These are phyloP conservation scores for Peronospora destructor DNA, from an alignment of 352 stramenopile genomes.

Conservation along the genomic window DNA sequence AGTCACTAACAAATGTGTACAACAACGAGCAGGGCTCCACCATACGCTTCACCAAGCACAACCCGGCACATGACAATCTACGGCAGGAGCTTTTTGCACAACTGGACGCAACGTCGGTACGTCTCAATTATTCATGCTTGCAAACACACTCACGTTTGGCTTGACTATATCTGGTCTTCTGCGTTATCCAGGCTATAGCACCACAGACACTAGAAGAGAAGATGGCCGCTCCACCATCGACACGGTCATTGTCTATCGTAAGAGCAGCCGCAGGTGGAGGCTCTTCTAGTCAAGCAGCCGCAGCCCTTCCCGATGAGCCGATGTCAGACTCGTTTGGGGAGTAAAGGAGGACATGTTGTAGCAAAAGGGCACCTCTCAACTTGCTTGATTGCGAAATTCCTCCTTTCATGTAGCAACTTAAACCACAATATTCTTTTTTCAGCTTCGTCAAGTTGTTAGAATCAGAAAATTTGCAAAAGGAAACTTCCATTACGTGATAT, in stretches of 20 bases:
- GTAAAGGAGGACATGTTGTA: slow-evolving; percentile 7
- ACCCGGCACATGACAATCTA: slow-evolving; percentile 71
- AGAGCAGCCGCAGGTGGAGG: slow-evolving; percentile 31
- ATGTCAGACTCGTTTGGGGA: slow-evolving; percentile 31
- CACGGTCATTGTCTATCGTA: slow-evolving; percentile 35
- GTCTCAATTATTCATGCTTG: background rate
- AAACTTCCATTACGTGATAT: slow-evolving; percentile 18
- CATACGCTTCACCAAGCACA: slow-evolving; percentile 81
- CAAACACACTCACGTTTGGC: background rate
- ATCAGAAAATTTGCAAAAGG: slow-evolving; percentile 10
- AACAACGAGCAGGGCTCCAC: slow-evolving; percentile 89
- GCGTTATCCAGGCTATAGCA: slow-evolving; percentile 11
- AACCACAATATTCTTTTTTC: background rate
- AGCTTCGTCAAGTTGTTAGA: slow-evolving; percentile 1
- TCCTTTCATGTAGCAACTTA: background rate
- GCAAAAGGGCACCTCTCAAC: background rate
- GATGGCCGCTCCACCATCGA: slow-evolving; percentile 23
- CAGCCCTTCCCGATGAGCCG: slow-evolving; percentile 26
- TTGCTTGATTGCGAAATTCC: background rate
- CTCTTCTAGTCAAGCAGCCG: slow-evolving; percentile 13
- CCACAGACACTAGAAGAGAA: slow-evolving; percentile 35
- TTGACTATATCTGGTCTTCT: background rate
- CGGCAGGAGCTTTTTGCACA: slow-evolving; percentile 76
- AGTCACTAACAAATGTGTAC: slow-evolving; percentile 91
- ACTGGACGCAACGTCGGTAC: slow-evolving; percentile 32